Evolutionary conservation across 2,329 filamentous ascomycete genomes (phyloP), one percentile per base, ranked within the genome.

Genomic region (Fusarium duplospermum): DNA sequence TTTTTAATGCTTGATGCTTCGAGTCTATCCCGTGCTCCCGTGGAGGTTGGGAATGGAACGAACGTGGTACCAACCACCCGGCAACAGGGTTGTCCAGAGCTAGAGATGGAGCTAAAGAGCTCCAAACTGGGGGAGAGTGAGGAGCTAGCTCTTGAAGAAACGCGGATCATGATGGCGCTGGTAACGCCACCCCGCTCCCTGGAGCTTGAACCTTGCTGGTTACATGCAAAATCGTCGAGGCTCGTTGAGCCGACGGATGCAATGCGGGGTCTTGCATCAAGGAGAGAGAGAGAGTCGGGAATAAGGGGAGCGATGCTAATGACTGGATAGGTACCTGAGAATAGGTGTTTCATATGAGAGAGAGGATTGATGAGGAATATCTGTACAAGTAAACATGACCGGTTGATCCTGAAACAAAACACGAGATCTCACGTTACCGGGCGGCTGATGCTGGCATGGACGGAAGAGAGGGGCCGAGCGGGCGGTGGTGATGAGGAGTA

Each of bases 381-480:
- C 47, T 31, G 47, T 54, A 31, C 7, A 54, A 31, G 24, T n/a
- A 31, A 54, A 54, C 18, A 47, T 27, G 9, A 47, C 42, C 1
- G 47, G n/a, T 33, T 56, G 31, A 11, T 22, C 8, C 52, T 56
- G 52, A 57, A 57, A 61, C 42, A 38, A 29, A 33, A 47, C n/a
- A 47, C n/a, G 27, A n/a, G 33, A 54, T 54, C 47, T 54, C 18
- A 42, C 38, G 35, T 27, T 42, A 60, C 59, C 8, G 40, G 59
- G 59, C 59, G n/a, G 31, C 31, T 33, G 24, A 14, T 38, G 22
- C 67, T 67, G 68, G 71, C 18, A 61, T 72, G 40, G 54, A 24
- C 66, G 72, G 72, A 67, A 73, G 72, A 72, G 72, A 75, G 72
- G 72, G 72, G 72, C 72, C 66, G 72, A 65, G 70, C 54, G 70